Percentiles rank a stretch among this genome's conserved stretches.
These are phyloP conservation scores for Emydomyces testavorans DNA, from an alignment of 2,329 filamentous ascomycete species.

Conservation along the genomic window DNA sequence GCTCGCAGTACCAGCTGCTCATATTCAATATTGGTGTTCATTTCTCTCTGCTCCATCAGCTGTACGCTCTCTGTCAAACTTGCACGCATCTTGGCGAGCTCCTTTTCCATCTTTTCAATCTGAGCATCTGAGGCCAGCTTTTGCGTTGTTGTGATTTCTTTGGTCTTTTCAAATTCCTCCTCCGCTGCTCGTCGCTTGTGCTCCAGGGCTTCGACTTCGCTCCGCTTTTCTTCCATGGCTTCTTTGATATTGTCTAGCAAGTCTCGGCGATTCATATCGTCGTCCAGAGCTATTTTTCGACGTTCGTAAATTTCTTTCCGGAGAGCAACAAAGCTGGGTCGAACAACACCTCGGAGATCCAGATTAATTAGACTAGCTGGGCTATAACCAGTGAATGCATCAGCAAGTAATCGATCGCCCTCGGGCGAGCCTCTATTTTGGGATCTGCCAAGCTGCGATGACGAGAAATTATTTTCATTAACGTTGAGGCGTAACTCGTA, in stretches of 20 bases:
- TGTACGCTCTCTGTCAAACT: constrained; percentile 77
- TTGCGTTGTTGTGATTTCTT: constrained; percentile 75
- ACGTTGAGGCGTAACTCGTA: constrained; percentile 79
- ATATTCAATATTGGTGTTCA: constrained; percentile 93
- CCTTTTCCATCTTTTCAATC: constrained; percentile 98
- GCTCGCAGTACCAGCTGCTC: constrained; percentile 82
- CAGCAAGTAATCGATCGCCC: constrained; percentile 68
- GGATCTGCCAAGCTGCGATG: constrained; percentile 44
- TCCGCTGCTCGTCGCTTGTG: constrained; percentile 79
- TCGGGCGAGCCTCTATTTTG: constrained; percentile 40
- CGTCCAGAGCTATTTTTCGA: constrained; percentile 67
- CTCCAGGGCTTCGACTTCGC: constrained; percentile 82
- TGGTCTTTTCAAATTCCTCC: constrained; percentile 87
- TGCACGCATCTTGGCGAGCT: constrained; percentile 83
- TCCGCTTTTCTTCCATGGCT: constrained; percentile 88
- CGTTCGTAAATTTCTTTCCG: constrained; percentile 89
- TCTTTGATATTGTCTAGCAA: constrained; percentile 90
- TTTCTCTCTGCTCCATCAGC: constrained; percentile 85
- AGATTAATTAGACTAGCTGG: constrained; percentile 79
- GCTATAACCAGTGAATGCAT: constrained; percentile 75
- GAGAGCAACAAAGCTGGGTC: constrained; percentile 63
- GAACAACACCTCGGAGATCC: constrained; percentile 72
- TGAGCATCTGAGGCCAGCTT: constrained; percentile 83
- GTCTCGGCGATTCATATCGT: constrained; percentile 90
- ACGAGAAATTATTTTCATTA: constrained; percentile 67